phyloP scores from a whole-genome alignment of 2,329 filamentous ascomycete genomes.

The Ceratocystis papillata region DNA sequence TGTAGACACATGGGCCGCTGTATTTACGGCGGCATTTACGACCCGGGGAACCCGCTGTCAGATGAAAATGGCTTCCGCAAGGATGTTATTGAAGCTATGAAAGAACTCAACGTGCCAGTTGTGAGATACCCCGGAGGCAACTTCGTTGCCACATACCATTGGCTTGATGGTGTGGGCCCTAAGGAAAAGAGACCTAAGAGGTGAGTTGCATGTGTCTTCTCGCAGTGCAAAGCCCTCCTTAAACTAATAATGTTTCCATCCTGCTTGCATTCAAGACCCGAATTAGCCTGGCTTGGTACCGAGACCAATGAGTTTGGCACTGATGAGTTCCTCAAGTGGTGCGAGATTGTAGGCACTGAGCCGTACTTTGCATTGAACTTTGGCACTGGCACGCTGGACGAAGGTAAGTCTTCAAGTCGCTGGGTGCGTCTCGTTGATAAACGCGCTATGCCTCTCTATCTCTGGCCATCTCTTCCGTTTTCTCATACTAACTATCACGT shows the following conservation, averaged over 20 bases:
- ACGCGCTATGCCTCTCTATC: background rate
- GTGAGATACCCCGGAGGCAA: constrained; percentile 76
- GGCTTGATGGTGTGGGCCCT: constrained; percentile 70
- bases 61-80: constrained; percentile 66
- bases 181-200: constrained; percentile 51
- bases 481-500: background rate
- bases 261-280: constrained; percentile 41
- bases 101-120: constrained; percentile 64
- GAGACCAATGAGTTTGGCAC: constrained; percentile 75
- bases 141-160: constrained; percentile 76
- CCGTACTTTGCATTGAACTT: constrained; percentile 74
- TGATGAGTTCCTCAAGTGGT: constrained; percentile 79
- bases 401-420: constrained; percentile 27
- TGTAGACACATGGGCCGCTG: constrained; percentile 74
- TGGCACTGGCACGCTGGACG: constrained; percentile 53
- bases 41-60: constrained; percentile 61
- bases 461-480: background rate
- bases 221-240: background rate
- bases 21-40: constrained; percentile 79
- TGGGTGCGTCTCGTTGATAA: background rate
- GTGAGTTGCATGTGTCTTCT: constrained; percentile 26
- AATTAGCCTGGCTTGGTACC: constrained; percentile 67
- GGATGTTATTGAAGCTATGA: constrained; percentile 64
- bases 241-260: background rate
- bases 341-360: constrained; percentile 59